These are phyloP conservation scores for Eryngium alpinum DNA, from an alignment of 140 eudicot genomes.

Conservation along the genomic window DNA sequence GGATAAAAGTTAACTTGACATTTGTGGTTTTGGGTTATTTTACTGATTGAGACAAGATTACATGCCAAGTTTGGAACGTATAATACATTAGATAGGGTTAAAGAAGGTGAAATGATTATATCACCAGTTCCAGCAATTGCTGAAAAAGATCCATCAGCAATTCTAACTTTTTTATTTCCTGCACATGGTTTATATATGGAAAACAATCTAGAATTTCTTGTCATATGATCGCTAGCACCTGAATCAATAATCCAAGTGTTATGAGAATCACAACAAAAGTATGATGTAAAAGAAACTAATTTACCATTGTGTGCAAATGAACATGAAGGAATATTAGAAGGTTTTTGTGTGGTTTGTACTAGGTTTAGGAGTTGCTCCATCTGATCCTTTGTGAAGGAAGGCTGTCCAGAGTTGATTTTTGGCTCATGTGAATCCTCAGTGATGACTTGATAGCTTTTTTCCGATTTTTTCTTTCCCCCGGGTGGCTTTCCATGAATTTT, in stretches of 20 bases:
- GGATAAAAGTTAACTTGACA: slow-evolving; percentile 1
- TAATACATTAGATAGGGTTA: background rate
- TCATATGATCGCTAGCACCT: background rate
- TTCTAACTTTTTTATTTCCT: background rate
- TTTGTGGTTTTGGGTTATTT: background rate
- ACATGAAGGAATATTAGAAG: background rate
- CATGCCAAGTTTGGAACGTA: slow-evolving; percentile 2
- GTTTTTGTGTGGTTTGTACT: background rate
- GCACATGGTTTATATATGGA: background rate
- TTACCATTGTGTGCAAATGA: background rate
- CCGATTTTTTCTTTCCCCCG: too few relatives aligned
- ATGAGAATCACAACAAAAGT: background rate
- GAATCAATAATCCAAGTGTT: background rate
- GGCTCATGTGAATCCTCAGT: too few relatives aligned
- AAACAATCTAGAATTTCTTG: background rate
- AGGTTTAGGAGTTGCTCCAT: too few relatives aligned
- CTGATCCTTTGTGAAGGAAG: too few relatives aligned
- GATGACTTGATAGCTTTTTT: too few relatives aligned
- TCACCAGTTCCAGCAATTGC: background rate
- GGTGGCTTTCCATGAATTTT: too few relatives aligned
- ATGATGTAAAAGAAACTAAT: background rate
- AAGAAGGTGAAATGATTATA: background rate
- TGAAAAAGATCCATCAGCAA: background rate
- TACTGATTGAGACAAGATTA: background rate
- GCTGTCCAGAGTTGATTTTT: too few relatives aligned